A percentile compares a stretch with the other conserved stretches of the same genome.
phyloP scores from a whole-genome alignment of 805 yeast genomes.

The Starmerella bombi region DNA sequence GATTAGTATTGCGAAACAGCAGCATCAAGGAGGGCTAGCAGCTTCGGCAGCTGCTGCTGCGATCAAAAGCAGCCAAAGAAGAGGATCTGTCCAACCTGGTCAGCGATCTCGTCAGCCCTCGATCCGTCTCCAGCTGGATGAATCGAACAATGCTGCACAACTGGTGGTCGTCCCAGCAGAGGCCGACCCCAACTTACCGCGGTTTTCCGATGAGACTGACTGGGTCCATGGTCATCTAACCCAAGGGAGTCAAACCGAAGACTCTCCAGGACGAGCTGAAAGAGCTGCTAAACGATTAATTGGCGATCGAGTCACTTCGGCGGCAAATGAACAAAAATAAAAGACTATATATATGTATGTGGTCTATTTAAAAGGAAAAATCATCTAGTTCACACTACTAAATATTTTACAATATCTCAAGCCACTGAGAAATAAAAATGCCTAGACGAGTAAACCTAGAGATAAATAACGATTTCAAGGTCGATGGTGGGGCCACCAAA shows the following conservation, averaged over 20 bases:
- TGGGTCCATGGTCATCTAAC: neutral
- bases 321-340: neutral
- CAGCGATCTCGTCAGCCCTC: slow-evolving; percentile 16
- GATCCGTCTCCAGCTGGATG: slow-evolving; percentile 19
- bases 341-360: too few relatives aligned
- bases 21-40: too few relatives aligned
- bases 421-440: too few relatives aligned
- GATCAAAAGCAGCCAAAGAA: slow-evolving; percentile 10
- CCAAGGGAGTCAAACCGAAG: neutral
- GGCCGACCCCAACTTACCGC: neutral
- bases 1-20: too few relatives aligned
- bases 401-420: too few relatives aligned
- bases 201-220: neutral
- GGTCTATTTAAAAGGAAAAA: too few relatives aligned
- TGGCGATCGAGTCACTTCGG: slow-evolving; percentile 12
- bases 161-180: slow-evolving; percentile 8
- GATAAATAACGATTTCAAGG: too few relatives aligned
- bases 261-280: slow-evolving; percentile 14
- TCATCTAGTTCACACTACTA: too few relatives aligned
- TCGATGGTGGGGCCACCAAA: too few relatives aligned
- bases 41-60: slow-evolving; percentile 19
- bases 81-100: slow-evolving; percentile 15
- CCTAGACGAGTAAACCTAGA: too few relatives aligned
- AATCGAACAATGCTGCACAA: slow-evolving; percentile 16
- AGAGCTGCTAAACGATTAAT: slow-evolving; percentile 11